A percentile compares a stretch with the other conserved stretches of the same genome.
These are phyloP conservation scores for Pichia membranifaciens DNA, from an alignment of 805 yeast species.

Conservation along the genomic window DNA sequence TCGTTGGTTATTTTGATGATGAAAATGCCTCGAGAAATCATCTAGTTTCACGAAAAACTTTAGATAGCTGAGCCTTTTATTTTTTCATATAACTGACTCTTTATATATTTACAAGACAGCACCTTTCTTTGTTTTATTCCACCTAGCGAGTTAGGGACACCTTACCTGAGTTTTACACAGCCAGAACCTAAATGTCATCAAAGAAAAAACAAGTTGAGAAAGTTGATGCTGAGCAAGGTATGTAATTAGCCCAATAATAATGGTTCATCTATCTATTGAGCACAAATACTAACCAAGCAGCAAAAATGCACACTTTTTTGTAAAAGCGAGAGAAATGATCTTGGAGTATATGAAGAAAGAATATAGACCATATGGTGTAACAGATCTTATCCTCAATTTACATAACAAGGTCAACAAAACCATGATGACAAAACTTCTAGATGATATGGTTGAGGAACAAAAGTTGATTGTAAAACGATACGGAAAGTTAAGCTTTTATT, in stretches of 20 bases:
- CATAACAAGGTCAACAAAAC: slow-evolving; percentile 36
- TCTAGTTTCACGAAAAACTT: background rate
- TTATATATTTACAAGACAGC: too few relatives aligned
- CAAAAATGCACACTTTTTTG: too few relatives aligned
- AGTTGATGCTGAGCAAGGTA: slow-evolving; percentile 15
- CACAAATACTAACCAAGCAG: background rate
- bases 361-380: slow-evolving; percentile 43
- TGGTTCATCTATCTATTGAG: too few relatives aligned
- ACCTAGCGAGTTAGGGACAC: background rate
- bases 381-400: slow-evolving; percentile 41
- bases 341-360: slow-evolving; percentile 36
- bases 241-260: slow-evolving; percentile 4
- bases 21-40: slow-evolving; percentile 60
- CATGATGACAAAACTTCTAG: slow-evolving; percentile 32
- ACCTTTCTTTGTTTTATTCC: background rate
- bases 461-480: slow-evolving; percentile 35
- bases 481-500: slow-evolving; percentile 40
- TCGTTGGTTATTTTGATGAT: slow-evolving; percentile 73
- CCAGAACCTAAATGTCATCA: background rate
- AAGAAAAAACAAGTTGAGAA: slow-evolving; percentile 12
- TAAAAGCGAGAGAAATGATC: slow-evolving; percentile 10
- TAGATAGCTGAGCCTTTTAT: slow-evolving; percentile 1
- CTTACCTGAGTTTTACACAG: background rate
- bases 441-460: slow-evolving; percentile 29
- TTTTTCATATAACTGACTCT: background rate